Percentiles rank a stretch among this genome's conserved stretches.
phyloP scores from a whole-genome alignment of 148 eudicot genomes.

The Diospyros kaki region DNA sequence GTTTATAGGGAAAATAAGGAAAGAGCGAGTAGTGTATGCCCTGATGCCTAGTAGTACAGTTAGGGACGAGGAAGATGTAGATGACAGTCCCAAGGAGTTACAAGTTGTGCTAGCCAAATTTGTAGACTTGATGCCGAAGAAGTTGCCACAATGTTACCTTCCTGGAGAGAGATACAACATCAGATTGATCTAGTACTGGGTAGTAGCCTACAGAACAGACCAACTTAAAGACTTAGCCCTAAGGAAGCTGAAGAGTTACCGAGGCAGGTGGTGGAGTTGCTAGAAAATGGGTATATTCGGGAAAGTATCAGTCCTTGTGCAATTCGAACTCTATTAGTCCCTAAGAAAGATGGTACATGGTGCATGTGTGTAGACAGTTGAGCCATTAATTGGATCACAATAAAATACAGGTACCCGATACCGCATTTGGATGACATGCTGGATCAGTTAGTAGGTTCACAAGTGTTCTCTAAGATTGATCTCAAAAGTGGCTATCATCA shows the following conservation, averaged over 20 bases:
- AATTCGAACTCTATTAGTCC: not conserved
- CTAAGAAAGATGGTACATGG: not conserved
- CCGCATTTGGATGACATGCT: not conserved
- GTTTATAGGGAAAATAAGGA: no score
- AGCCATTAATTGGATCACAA: no score
- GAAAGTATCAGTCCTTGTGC: not conserved
- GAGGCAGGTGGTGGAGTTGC: not conserved
- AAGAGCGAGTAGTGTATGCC: no score
- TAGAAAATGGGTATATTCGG: not conserved
- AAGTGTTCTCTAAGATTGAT: not conserved
- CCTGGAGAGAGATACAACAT: no score
- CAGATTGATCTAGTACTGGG: not conserved
- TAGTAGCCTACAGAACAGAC: not conserved
- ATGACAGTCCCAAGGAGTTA: no score
- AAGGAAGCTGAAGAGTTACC: not conserved
- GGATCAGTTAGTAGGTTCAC: not conserved
- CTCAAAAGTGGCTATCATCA: not conserved
- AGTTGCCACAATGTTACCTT: no score
- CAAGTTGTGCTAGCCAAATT: no score
- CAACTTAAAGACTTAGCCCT: not conserved
- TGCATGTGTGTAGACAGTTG: no score
- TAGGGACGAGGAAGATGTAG: no score
- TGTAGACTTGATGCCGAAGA: no score
- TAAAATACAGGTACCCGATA: not conserved
- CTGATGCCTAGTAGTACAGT: no score